These are phyloP conservation scores for Circinella minor DNA, from an alignment of 371 early-diverging fungal genomes.

Conservation along the genomic window DNA sequence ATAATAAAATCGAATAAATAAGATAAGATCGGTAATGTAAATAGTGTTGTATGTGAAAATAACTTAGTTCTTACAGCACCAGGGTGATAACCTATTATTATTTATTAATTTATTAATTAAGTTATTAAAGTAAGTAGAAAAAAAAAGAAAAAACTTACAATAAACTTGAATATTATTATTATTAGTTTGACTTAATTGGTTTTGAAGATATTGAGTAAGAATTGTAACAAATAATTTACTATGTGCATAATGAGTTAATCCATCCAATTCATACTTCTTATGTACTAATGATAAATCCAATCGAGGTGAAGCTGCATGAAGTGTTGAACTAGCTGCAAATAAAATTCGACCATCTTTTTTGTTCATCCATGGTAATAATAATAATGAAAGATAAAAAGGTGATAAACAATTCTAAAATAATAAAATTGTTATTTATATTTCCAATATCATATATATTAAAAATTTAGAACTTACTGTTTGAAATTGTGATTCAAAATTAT, in stretches of 20 bases:
- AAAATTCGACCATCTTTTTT: slow-evolving; percentile 27
- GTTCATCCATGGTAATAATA: slow-evolving; percentile 37
- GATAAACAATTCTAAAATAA: slow-evolving; percentile 40
- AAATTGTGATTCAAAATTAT: slow-evolving; percentile 78
- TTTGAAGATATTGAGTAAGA: slow-evolving; percentile 19
- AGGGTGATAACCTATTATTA: slow-evolving; percentile 48
- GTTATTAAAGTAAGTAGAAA: neutral
- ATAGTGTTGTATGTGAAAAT: slow-evolving; percentile 40
- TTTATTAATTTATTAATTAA: too few relatives aligned
- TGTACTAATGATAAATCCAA: slow-evolving; percentile 21
- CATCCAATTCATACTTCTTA: slow-evolving; percentile 28
- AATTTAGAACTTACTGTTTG: slow-evolving; percentile 37
- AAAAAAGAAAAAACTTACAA: slow-evolving; percentile 10
- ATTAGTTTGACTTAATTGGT: slow-evolving; percentile 6
- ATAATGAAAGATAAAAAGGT: slow-evolving; percentile 32
- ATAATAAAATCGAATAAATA: slow-evolving; percentile 42
- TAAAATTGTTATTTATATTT: too few relatives aligned
- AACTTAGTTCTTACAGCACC: slow-evolving; percentile 48
- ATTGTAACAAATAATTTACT: slow-evolving; percentile 44
- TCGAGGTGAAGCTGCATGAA: slow-evolving; percentile 30
- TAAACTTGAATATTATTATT: slow-evolving; percentile 7
- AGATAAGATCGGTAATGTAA: slow-evolving; percentile 27
- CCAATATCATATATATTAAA: neutral
- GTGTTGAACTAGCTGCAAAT: slow-evolving; percentile 51
- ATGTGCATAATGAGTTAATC: slow-evolving; percentile 43